phyloP scores from a whole-genome alignment of 768 basidiomycete species.

The Jaapia argillacea region DNA sequence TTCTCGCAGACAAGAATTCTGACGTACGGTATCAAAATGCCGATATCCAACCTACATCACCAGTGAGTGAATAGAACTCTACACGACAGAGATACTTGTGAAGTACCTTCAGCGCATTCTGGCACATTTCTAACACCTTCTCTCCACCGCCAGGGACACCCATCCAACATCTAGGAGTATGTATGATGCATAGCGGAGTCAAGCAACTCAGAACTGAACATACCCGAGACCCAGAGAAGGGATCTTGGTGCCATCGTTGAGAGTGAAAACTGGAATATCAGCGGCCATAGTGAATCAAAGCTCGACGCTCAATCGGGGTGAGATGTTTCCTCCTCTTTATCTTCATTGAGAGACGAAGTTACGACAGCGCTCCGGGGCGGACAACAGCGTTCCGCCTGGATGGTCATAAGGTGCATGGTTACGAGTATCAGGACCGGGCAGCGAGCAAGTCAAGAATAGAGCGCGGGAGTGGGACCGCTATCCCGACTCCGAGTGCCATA shows the following conservation, averaged over 20 bases:
- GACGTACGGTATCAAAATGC: constrained; percentile 6
- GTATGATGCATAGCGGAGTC: neutral
- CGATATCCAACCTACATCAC: constrained; percentile 5
- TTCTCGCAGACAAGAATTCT: too few species aligned
- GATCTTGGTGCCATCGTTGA: constrained; percentile 6
- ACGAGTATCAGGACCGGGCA: too few species aligned
- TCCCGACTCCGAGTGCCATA: too few species aligned
- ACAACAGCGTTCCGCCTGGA: too few species aligned
- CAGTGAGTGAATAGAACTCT: neutral
- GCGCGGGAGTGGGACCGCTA: too few species aligned
- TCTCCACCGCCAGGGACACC: constrained; percentile 5
- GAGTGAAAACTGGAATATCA: constrained; percentile 4
- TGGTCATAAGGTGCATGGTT: too few species aligned
- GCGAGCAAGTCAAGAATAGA: too few species aligned
- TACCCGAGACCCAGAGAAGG: constrained; percentile 6
- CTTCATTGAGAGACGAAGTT: too few species aligned
- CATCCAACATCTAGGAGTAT: constrained; percentile 7
- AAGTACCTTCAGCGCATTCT: constrained; percentile 7
- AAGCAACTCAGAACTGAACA: neutral
- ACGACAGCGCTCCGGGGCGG: too few species aligned
- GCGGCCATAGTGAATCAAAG: constrained; percentile 1
- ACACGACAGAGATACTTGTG: too few species aligned
- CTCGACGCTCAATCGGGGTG: too few species aligned
- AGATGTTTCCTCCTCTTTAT: too few species aligned
- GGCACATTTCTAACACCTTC: constrained; percentile 4